Evolutionary conservation across 2,329 filamentous ascomycete species (phyloP).

Genomic region (Gnomoniopsis sp.): DNA sequence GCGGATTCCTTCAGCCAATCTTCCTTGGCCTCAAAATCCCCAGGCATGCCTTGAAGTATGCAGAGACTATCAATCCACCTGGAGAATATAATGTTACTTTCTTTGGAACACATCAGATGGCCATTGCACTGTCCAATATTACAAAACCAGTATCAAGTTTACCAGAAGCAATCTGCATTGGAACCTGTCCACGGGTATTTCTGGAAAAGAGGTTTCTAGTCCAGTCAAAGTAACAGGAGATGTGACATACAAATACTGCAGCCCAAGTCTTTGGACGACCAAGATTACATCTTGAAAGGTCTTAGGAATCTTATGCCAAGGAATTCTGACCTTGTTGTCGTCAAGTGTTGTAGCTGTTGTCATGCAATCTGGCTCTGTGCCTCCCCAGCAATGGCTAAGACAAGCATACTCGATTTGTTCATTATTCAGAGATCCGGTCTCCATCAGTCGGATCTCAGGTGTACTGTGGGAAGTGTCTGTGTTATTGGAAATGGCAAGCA

Average conservation of each 20-base stretch:
- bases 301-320: neutral
- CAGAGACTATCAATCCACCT: conserved; percentile 5
- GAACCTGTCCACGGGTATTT: too few relatives aligned
- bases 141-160: too few relatives aligned
- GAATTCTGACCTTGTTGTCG: neutral
- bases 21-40: neutral
- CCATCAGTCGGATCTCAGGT: neutral
- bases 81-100: too few relatives aligned
- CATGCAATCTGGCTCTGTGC: neutral
- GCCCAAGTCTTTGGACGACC: neutral
- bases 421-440: too few relatives aligned
- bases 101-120: too few relatives aligned
- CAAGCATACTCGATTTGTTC: neutral
- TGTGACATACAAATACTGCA: neutral
- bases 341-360: neutral
- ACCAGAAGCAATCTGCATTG: too few relatives aligned
- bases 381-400: neutral
- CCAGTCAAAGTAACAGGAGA: too few relatives aligned
- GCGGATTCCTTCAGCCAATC: neutral
- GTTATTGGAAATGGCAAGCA: neutral
- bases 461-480: neutral
- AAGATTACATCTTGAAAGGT: neutral
- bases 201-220: too few relatives aligned
- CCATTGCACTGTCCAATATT: too few relatives aligned
- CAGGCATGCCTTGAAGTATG: neutral